Evolutionary conservation across 1,284 basidiomycete species (phyloP).

Genomic region (Malassezia pachydermatis): DNA sequence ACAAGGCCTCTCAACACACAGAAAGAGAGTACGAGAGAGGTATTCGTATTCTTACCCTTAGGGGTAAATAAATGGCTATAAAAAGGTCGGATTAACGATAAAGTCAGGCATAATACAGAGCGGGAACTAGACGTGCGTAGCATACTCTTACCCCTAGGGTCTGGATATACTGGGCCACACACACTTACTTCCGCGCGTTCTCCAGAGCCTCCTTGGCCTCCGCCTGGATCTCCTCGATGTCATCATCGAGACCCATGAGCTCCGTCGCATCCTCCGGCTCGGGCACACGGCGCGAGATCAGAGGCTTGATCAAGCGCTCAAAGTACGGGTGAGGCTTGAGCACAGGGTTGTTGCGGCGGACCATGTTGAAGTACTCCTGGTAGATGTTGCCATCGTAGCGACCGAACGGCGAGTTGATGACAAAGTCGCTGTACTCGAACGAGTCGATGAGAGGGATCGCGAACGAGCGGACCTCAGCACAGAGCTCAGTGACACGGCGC

Average conservation of each 20-base stretch:
- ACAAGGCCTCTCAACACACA: too few species aligned
- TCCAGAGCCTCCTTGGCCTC: conserved; percentile 39
- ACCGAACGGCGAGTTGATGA: conserved; percentile 55
- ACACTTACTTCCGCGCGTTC: conserved; percentile 9
- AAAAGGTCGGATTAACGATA: too few species aligned
- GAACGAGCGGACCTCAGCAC: conserved; percentile 51
- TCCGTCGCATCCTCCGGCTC: conserved; percentile 49
- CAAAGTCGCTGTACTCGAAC: conserved; percentile 54
- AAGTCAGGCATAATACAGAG: too few species aligned
- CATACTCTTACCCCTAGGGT: too few species aligned
- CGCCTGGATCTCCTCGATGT: conserved; percentile 49
- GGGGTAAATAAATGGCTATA: too few species aligned
- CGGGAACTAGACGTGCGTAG: too few species aligned
- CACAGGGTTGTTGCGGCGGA: conserved; percentile 44
- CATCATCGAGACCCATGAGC: conserved; percentile 51
- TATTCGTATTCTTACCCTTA: too few species aligned
- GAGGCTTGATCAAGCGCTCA: conserved; percentile 53
- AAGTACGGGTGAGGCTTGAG: conserved; percentile 53
- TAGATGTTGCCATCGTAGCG: conserved; percentile 45
- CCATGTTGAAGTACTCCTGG: conserved; percentile 38
- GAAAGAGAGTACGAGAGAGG: too few species aligned
- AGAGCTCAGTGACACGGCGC: conserved; percentile 51
- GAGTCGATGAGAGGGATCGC: conserved; percentile 53
- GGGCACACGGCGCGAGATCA: conserved; percentile 51
- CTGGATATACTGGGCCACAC: too few species aligned